Conservation (phyloP, 1,139 yeast genomes). For the Yamadazyma buinensis region DNA sequence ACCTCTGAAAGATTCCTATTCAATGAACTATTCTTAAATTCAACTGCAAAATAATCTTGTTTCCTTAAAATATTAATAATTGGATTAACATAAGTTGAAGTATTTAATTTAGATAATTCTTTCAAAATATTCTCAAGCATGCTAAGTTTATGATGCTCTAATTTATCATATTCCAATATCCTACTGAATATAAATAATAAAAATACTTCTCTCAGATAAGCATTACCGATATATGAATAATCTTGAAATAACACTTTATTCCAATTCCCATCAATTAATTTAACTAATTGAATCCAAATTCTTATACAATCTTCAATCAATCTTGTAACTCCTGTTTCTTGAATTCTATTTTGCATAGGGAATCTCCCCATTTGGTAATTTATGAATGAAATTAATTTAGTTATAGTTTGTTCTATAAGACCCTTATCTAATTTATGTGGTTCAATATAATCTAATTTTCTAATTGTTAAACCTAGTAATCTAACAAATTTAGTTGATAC, state of each 20-base stretch:
- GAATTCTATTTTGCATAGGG: slow-evolving; percentile 25
- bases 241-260: slow-evolving; percentile 34
- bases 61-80: slow-evolving; percentile 21
- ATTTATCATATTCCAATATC: slow-evolving; percentile 21
- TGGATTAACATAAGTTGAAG: slow-evolving; percentile 23
- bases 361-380: slow-evolving; percentile 35
- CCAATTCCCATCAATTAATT: slow-evolving; percentile 29
- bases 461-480: slow-evolving; percentile 4
- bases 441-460: not conserved
- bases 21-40: slow-evolving; percentile 7
- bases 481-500: slow-evolving; percentile 10
- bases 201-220: slow-evolving; percentile 34
- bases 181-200: slow-evolving; percentile 26
- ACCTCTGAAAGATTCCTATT: slow-evolving; percentile 8
- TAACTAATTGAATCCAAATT: slow-evolving; percentile 26
- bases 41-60: slow-evolving; percentile 17
- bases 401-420: slow-evolving; percentile 1
- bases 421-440: not conserved
- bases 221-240: slow-evolving; percentile 40
- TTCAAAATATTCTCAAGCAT: slow-evolving; percentile 21
- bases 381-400: slow-evolving; percentile 8
- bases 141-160: slow-evolving; percentile 21
- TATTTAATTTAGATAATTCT: slow-evolving; percentile 23
- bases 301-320: slow-evolving; percentile 26
- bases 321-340: slow-evolving; percentile 20